Base-by-base conservation (phyloP, 768 basidiomycete genomes). In the Auriscalpium microsporum region DNA sequence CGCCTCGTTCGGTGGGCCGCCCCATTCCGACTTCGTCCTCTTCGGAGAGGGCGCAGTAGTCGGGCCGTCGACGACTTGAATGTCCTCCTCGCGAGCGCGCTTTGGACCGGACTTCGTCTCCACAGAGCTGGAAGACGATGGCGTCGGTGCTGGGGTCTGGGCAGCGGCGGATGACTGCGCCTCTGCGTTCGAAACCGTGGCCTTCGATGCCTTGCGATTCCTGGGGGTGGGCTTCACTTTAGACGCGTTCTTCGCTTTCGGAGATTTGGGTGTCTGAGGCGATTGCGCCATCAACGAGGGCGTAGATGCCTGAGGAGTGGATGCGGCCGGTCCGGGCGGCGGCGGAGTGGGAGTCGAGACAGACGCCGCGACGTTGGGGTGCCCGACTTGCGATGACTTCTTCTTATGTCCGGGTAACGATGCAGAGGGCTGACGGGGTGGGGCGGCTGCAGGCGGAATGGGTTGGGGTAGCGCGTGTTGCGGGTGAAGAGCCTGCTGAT, bases 1-100 rank as follows among this genome's bases (percentile, higher is more conserved):
- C 51, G 74, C 69, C 56, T 73, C 71, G 58, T 72, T 82, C 14
- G 77, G 71, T 23, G 78, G 73, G 9, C 79, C 78, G 48, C 86
- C 84, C 82, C 83, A 87, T 53, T 90, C 86, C 19, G 78, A 80
- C 74, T 85, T 87, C 49, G 70, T 65, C 48, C 84, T 81, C 71
- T 90, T 90, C 13, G 87, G 84, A 7, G 86, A 83, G 8, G 85
- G 86, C 8, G 79, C 80, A 53, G 81, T 78, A 59, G 73, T 2
- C 19, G 55, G n/a, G 35, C 48, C 38, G 51, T 48, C 38, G 28
- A 47, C 44, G 10, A 48, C 50, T 1, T 61, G 48, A 33, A 14
- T 17, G 19, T 72, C 66, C 14, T 84, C 85, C 28, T 84, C 84
- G 23, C 82, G 81, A 11, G 77, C 74, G 19, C 79, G 67, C 78